phyloP scores from a whole-genome alignment of 495 filamentous ascomycete genomes.

The Daldinia loculata region DNA sequence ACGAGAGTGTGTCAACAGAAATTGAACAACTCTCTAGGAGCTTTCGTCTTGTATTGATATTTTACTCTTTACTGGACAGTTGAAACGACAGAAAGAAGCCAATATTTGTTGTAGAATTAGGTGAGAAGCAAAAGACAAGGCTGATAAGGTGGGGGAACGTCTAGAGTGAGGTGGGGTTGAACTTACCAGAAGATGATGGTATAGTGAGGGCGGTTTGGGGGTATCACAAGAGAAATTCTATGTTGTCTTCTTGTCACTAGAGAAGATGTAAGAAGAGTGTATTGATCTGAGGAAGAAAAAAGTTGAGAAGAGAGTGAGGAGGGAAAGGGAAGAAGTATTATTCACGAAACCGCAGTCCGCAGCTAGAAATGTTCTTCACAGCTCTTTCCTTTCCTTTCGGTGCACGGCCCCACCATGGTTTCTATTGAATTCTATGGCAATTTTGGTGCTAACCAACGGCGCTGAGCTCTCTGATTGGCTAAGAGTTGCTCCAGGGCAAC shows the following conservation, averaged over 20 bases:
- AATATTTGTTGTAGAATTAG: neutral
- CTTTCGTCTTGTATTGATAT: neutral
- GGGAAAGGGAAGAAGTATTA: slow-evolving; percentile 38
- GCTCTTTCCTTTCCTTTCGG: slow-evolving; percentile 46
- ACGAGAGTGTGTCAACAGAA: neutral
- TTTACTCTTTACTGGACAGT: neutral
- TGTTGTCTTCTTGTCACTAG: slow-evolving; percentile 17
- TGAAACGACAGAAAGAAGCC: too few species aligned
- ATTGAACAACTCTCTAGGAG: neutral
- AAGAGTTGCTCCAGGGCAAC: slow-evolving; percentile 36
- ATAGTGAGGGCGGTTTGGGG: slow-evolving; percentile 21
- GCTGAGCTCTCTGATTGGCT: slow-evolving; percentile 38
- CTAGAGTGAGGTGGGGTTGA: neutral
- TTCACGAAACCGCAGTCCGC: slow-evolving; percentile 28
- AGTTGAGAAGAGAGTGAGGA: slow-evolving; percentile 32
- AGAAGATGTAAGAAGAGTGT: slow-evolving; percentile 8
- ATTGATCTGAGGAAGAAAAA: slow-evolving; percentile 24
- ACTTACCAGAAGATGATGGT: slow-evolving; percentile 40
- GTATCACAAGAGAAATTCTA: slow-evolving; percentile 36
- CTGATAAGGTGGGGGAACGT: slow-evolving; percentile 28
- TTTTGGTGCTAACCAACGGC: slow-evolving; percentile 28
- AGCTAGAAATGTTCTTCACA: slow-evolving; percentile 44
- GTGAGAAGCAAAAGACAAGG: slow-evolving; percentile 29
- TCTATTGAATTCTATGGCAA: slow-evolving; percentile 51
- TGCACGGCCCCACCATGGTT: slow-evolving; percentile 45